Base-by-base conservation (phyloP, 306 rosid genomes). In the Prinsepia uniflora region DNA sequence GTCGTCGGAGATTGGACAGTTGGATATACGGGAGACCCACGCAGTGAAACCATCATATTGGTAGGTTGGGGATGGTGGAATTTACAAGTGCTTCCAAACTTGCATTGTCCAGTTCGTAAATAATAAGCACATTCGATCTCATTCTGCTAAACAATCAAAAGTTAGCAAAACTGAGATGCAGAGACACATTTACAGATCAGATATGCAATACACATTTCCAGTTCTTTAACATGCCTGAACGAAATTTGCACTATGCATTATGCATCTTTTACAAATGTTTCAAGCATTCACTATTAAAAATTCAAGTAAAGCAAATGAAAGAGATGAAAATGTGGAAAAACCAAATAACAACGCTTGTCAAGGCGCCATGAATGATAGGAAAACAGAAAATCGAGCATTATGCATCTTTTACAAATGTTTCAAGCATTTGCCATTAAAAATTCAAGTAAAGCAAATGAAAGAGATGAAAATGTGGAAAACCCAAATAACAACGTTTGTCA, bases 71-170 rank as follows among this genome's bases (percentile, higher is more conserved):
- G 98, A 75, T 94, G 98, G 77, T 94, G 97, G 86, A 83, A 94
- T 86, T 94, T 94, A 86, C 98, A 94, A 45, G 96, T 90, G 85
- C 82, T 78, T 70, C 89, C 96, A 69, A 89, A 94, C 83, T 94
- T 90, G 87, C 98, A 93, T 74, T 86, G 94, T 65, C 98, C 98
- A 43, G 97, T 90, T 87, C 98, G 86, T 81, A 90, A 72, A 87
- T 93, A 93, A 85, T 93, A 93, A 39, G 96, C 80, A 80, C 98
- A 93, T 76, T 90, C 92, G 15, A 79, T 63, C 75, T 93, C 98
- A 77, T 79, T 84, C 98, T 93, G 88, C 86, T 77, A 8, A 53
- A 73, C 41, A 65, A 68, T 53, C 42, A 56, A 46, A 58, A 49
- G 62, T 40, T 40, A 57, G 59, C 41, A 72, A 58, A 65, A 79